A percentile compares a stretch with the other conserved stretches of the same genome.
Evolutionary conservation across 139 green algal genomes (phyloP).

Genomic region (Chlorella sp.): DNA sequence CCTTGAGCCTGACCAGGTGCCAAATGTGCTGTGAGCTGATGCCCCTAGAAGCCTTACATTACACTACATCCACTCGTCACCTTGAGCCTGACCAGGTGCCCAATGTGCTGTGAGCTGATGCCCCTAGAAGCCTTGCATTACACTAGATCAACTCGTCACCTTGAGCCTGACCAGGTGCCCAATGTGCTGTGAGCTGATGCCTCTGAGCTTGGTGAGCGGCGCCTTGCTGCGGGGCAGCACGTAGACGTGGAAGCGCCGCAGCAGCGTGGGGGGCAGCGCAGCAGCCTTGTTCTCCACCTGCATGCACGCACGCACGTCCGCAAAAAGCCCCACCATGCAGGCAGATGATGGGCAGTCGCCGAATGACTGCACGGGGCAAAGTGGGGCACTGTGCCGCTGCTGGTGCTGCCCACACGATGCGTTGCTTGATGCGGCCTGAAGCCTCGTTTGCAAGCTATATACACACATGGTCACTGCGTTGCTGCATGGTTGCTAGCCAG

Average conservation of each 20-base stretch:
- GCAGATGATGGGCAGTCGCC: too few relatives aligned
- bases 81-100: background rate
- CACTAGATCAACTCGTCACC: constrained; percentile 23
- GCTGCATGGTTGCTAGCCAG: too few relatives aligned
- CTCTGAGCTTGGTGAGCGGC: constrained; percentile 48
- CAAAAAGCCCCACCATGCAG: background rate
- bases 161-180: constrained; percentile 81
- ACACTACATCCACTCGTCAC: background rate
- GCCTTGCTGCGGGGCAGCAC: constrained; percentile 45
- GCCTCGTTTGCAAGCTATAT: too few relatives aligned
- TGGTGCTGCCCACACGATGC: too few relatives aligned
- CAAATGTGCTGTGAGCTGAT: background rate
- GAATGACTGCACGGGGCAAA: too few relatives aligned
- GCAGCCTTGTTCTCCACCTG: constrained; percentile 8
- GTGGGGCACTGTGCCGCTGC: too few relatives aligned
- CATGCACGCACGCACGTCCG: background rate
- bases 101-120: background rate
- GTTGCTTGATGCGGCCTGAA: too few relatives aligned
- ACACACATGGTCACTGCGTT: too few relatives aligned
- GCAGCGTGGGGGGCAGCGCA: constrained; percentile 65
- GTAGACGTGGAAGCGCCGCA: constrained; percentile 84
- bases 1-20: constrained; percentile 50
- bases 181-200: constrained; percentile 68
- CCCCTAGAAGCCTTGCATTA: background rate
- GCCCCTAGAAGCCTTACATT: background rate